phyloP scores from a whole-genome alignment of 2,329 filamentous ascomycete genomes.

The Fusarium agapanthi region DNA sequence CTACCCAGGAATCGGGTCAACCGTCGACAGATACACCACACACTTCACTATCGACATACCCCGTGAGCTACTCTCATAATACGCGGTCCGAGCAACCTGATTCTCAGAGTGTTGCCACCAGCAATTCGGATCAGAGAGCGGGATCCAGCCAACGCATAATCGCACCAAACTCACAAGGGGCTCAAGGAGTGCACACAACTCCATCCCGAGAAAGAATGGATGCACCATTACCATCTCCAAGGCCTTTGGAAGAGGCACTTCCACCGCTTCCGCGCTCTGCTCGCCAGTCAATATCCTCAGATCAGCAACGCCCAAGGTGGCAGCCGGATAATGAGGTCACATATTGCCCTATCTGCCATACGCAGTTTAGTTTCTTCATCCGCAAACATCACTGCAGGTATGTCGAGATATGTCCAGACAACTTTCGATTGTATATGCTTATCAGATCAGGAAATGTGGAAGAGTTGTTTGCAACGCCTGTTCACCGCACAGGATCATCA shows the following conservation, averaged over 20 bases:
- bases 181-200: constrained; percentile 26
- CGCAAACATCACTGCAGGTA: constrained; percentile 93
- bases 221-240: constrained; percentile 37
- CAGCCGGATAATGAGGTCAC: constrained; percentile 87
- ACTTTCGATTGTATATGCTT: constrained; percentile 3
- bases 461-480: constrained; percentile 89
- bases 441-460: constrained; percentile 79
- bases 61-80: not conserved
- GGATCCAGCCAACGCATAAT: constrained; percentile 1
- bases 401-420: constrained; percentile 37
- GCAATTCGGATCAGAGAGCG: not conserved
- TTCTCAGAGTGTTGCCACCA: not conserved
- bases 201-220: constrained; percentile 43
- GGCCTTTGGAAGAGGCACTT: constrained; percentile 21
- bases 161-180: not conserved
- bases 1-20: constrained; percentile 6
- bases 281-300: constrained; percentile 39
- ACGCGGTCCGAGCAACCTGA: not conserved
- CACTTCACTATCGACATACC: too few species aligned
- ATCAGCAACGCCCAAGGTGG: constrained; percentile 77
- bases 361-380: constrained; percentile 83
- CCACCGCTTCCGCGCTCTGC: constrained; percentile 34
- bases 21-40: not conserved
- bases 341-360: constrained; percentile 84
- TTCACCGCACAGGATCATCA: constrained; percentile 94